phyloP scores from a whole-genome alignment of 2,329 filamentous ascomycete genomes.

The Exophiala xenobiotica region DNA sequence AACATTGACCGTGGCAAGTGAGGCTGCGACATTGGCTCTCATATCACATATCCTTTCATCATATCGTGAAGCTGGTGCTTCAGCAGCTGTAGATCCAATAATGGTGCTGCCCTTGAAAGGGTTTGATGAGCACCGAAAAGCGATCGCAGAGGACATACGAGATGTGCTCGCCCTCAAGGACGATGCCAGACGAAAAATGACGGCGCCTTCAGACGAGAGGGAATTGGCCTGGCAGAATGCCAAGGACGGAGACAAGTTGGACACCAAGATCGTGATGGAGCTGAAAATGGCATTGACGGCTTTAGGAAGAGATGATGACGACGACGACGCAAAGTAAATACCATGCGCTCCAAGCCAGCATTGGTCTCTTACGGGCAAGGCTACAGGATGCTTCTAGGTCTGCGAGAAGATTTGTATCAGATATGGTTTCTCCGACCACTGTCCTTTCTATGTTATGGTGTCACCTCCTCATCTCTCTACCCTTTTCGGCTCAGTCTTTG shows the following conservation, averaged over 20 bases:
- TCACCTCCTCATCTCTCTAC: too few relatives aligned
- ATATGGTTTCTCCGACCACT: too few relatives aligned
- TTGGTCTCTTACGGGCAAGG: too few relatives aligned
- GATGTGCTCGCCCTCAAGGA: slow-evolving; percentile 53
- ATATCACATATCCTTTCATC: slow-evolving; percentile 70
- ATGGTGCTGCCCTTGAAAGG: slow-evolving; percentile 65
- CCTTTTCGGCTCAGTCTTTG: too few relatives aligned
- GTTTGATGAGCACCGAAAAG: slow-evolving; percentile 64
- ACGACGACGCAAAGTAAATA: slow-evolving; percentile 24
- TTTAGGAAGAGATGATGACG: slow-evolving; percentile 40
- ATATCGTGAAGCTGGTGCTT: slow-evolving; percentile 63
- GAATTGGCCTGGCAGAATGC: slow-evolving; percentile 63
- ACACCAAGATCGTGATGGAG: slow-evolving; percentile 72
- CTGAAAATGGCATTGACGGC: slow-evolving; percentile 56
- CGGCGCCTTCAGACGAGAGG: slow-evolving; percentile 70
- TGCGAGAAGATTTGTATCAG: too few relatives aligned
- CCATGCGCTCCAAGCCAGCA: too few relatives aligned
- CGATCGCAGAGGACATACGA: slow-evolving; percentile 74
- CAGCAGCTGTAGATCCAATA: slow-evolving; percentile 55
- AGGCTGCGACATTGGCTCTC: slow-evolving; percentile 61
- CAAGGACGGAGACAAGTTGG: slow-evolving; percentile 57
- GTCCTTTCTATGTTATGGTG: too few relatives aligned
- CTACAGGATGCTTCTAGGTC: too few relatives aligned
- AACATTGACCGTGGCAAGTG: slow-evolving; percentile 29
- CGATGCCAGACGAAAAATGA: slow-evolving; percentile 56